Evolutionary conservation across 2,329 filamentous ascomycete genomes (phyloP), one percentile per base, ranked within the genome.

Genomic region (Claviceps digitariae): DNA sequence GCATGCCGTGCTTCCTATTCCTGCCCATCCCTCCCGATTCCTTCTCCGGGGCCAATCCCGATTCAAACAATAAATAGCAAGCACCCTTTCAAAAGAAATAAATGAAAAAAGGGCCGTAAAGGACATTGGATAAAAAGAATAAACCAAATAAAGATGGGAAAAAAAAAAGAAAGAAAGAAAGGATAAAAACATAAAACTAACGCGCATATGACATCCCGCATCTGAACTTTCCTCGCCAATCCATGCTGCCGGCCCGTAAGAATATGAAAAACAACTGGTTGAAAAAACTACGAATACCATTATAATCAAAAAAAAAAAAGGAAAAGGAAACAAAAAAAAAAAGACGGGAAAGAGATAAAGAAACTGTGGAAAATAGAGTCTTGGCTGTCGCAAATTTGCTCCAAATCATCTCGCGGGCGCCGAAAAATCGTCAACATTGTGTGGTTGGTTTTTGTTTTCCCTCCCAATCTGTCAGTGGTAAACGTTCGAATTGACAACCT

Each of bases 321-420:
- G 31, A 46, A 29, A 23, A 29, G 23, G 40, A n/a, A n/a, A 31
- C 29, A 9, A 41, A 25, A 23, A 34, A 34, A 44, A 41, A 48
- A 41, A 31, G 6, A 34, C 8, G 5, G 23, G 45, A 43, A 31
- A 43, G 20, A 6, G 31, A 25, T n/a, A 36, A 27, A 44, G 36
- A 48, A 41, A 31, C 31, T 2, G 5, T 17, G 47, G 23, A 54
- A 55, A 50, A n/a, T 34, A 25, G 13, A 17, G 48, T 48, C 38
- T 40, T 15, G 5, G 20, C 25, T 45, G 27, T 36, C 23, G 17
- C 20, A 43, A 46, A 48, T 29, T 38, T 50, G 43, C 25, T 27
- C 46, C 50, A 21, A 52, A 43, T 48, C 52, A 52, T 55, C 56
- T 54, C 51, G 47, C 40, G 47, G 52, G 57, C 57, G 56, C 56